Evolutionary conservation across 108 stramenopile genomes (phyloP), one percentile per base, ranked within the genome.

Genomic region (Stephanodiscus triporus): DNA sequence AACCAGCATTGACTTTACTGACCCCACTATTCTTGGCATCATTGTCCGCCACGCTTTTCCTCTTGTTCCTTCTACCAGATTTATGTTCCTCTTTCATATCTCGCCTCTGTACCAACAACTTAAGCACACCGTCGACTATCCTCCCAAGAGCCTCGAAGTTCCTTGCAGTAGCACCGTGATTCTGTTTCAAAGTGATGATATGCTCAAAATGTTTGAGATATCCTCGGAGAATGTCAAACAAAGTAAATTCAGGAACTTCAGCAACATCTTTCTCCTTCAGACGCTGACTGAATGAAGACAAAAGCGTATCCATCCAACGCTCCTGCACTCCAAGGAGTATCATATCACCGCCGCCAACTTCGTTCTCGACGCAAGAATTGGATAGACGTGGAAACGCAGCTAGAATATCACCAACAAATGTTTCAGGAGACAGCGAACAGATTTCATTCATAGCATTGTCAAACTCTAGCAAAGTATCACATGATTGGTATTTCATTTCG

Each of bases 391-490:
- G 68, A 57, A 82, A 82, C 4, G 73, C 51, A 50, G 69, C 57
- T 32, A 82, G 59, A 16, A 78, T 49, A 14, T 73, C 60, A 36
- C 74, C 72, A 38, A 34, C 34, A 29, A 11, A 66, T 22, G 72
- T 9, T 2, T 22, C 63, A 20, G 34, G 4, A 20, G 34, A 50
- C 19, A 27, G 9, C 20, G 42, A 49, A 19, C 64, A 78, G 23
- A 82, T 70, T 29, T 76, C 72, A 40, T 73, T 78, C 42, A 78
- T 36, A 13, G 81, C 81, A 66, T 36, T 62, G 22, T 82, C 81
- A 16, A 82, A 58, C 48, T 82, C 81, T 10, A 82, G 38, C 50
- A 78, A 22, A 14, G 81, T 40, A 32, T 82, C 81, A 36, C 65
- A 66, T 13, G 72, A 67, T n/a, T 55, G 51, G 45, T 74, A 4